A percentile compares a stretch with the other conserved stretches of the same genome.
Conservation (phyloP, 495 filamentous ascomycete species). For the Cairneyella variabilis region DNA sequence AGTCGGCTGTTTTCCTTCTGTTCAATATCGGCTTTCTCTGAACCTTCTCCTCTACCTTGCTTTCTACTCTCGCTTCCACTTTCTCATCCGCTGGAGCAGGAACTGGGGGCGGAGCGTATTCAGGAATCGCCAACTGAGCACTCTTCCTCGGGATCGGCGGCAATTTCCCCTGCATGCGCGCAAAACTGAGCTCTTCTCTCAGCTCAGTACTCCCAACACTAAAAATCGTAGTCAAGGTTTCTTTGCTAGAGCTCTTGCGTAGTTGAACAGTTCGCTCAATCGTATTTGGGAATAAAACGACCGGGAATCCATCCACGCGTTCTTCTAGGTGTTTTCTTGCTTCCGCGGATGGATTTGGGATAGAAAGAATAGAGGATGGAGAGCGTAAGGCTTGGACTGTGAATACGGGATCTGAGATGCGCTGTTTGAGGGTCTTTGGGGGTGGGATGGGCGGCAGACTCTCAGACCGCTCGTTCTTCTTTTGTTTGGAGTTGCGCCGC, state of each 20-base stretch:
- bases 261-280: neutral
- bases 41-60: neutral
- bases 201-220: constrained; percentile 22
- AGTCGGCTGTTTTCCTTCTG: neutral
- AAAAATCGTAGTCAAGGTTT: constrained; percentile 26
- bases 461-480: neutral
- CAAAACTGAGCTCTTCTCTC: constrained; percentile 16
- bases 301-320: constrained; percentile 15
- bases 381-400: constrained; percentile 14
- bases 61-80: neutral
- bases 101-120: constrained; percentile 1
- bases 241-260: constrained; percentile 11
- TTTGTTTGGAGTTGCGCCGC: too few relatives aligned
- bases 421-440: neutral
- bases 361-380: constrained; percentile 1
- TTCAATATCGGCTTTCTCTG: neutral
- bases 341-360: constrained; percentile 14
- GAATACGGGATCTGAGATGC: neutral
- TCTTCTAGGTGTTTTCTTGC: constrained; percentile 6
- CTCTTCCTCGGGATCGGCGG: constrained; percentile 14
- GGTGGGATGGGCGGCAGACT: neutral
- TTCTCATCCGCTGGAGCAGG: neutral
- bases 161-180: constrained; percentile 12
- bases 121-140: constrained; percentile 1
- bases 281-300: constrained; percentile 18